phyloP scores from a whole-genome alignment of 108 stramenopile species.

The Conticribra guillardii region DNA sequence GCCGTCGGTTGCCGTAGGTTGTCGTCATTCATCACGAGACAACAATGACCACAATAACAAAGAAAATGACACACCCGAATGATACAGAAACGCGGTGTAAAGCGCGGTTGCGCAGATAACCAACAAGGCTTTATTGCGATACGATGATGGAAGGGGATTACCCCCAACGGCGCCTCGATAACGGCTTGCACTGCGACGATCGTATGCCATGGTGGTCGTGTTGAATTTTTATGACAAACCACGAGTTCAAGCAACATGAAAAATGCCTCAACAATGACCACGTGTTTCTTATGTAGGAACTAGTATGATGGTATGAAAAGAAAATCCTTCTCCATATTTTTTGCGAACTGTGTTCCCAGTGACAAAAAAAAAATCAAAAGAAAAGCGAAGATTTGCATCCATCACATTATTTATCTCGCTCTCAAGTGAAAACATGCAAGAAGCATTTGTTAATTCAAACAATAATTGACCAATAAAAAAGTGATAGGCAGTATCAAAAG shows the following conservation, averaged over 20 bases:
- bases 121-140: conserved; percentile 71
- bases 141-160: conserved; percentile 51
- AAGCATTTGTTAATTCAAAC: too few relatives aligned
- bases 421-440: too few relatives aligned
- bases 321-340: too few relatives aligned
- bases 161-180: conserved; percentile 39
- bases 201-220: background rate
- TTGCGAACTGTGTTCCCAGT: too few relatives aligned
- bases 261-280: background rate
- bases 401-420: too few relatives aligned
- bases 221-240: background rate
- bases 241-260: background rate
- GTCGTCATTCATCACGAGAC: background rate
- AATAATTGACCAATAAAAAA: too few relatives aligned
- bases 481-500: too few relatives aligned
- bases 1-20: too few relatives aligned
- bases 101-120: conserved; percentile 60
- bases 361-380: too few relatives aligned
- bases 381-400: too few relatives aligned
- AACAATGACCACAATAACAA: conserved; percentile 11
- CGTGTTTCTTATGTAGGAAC: too few relatives aligned
- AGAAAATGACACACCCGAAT: conserved; percentile 51
- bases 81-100: conserved; percentile 82
- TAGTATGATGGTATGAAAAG: too few relatives aligned
- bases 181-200: conserved; percentile 15